Percentiles rank a stretch among this genome's conserved stretches.
phyloP scores from a whole-genome alignment of 176 grass and related monocot species.

The Raddia distichophylla region DNA sequence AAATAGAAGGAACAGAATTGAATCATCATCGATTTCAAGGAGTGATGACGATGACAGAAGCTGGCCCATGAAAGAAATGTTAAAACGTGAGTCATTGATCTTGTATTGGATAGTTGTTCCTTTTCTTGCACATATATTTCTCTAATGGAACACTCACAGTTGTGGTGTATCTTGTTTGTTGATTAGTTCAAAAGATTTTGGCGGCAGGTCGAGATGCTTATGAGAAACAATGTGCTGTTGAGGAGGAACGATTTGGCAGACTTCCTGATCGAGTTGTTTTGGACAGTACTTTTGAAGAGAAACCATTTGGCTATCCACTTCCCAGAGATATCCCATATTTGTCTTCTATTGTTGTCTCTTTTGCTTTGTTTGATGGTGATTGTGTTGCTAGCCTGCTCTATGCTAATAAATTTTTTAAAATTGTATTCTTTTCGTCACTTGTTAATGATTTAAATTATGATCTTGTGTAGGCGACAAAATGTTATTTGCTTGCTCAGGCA shows the following conservation, averaged over 20 bases:
- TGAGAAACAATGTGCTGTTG: background rate
- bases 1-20: background rate
- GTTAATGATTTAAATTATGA: too few relatives aligned
- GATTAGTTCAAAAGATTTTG: background rate
- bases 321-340: background rate
- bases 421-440: background rate
- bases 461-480: too few relatives aligned
- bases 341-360: background rate
- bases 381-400: background rate
- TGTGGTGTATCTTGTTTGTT: conserved; percentile 9
- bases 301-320: background rate
- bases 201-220: background rate
- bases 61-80: too few relatives aligned
- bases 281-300: background rate
- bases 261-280: background rate
- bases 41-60: too few relatives aligned
- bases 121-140: background rate
- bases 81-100: background rate
- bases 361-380: background rate
- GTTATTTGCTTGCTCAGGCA: too few relatives aligned
- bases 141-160: conserved; percentile 6
- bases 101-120: background rate
- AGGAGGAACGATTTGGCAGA: background rate
- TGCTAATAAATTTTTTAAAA: background rate
- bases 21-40: background rate